Conservation (phyloP, 2,329 filamentous ascomycete genomes). For the Rutstroemia sp. region DNA sequence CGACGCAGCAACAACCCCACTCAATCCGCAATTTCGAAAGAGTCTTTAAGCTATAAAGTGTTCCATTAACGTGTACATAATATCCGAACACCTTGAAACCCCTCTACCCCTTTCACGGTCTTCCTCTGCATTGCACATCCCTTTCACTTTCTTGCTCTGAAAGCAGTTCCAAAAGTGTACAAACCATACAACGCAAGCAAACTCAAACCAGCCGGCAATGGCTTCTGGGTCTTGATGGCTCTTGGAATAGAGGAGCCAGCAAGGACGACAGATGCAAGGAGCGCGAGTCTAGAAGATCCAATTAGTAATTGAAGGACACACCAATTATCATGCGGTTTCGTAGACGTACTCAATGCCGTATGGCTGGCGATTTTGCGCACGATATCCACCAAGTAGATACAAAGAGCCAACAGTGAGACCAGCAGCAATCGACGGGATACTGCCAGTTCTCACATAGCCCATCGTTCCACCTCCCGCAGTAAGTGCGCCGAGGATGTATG, state of each 20-base stretch:
- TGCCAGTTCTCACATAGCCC: conserved; percentile 79
- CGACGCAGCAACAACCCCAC: too few species aligned
- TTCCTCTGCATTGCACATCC: conserved; percentile 19
- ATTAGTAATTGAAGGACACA: neutral
- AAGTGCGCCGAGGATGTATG: conserved; percentile 70
- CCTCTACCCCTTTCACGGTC: neutral
- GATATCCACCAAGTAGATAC: conserved; percentile 71
- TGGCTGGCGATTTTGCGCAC: conserved; percentile 64
- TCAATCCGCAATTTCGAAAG: neutral
- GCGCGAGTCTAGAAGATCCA: conserved; percentile 44
- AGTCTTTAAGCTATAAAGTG: neutral
- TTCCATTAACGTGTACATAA: neutral
- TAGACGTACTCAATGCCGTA: conserved; percentile 64
- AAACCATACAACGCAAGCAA: conserved; percentile 72
- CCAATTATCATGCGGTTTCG: neutral
- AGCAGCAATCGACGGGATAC: conserved; percentile 77
- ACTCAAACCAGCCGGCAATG: conserved; percentile 73
- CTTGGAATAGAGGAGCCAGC: conserved; percentile 79
- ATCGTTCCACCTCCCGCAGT: conserved; percentile 83
- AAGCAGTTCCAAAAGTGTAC: conserved; percentile 70
- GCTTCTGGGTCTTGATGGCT: conserved; percentile 76
- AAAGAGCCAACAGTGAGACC: conserved; percentile 74
- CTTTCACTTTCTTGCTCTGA: conserved; percentile 28
- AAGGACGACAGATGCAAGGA: conserved; percentile 80
- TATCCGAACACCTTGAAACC: neutral